Base-by-base conservation (phyloP, 2,329 filamentous ascomycete species). In the Talaromyces sp. region DNA sequence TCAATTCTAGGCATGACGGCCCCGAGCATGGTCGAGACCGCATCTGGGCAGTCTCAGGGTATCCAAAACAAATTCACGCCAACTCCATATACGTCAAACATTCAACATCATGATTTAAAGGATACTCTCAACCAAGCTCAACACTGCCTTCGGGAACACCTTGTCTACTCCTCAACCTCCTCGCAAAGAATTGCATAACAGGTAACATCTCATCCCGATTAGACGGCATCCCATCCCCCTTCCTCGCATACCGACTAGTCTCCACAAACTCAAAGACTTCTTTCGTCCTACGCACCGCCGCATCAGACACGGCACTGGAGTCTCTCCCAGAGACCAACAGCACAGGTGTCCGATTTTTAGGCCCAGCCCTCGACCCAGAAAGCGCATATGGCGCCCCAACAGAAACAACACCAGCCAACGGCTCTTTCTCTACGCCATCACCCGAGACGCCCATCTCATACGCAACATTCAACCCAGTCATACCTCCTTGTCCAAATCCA, bases 131-230 rank as follows among this genome's bases (percentile, higher is more conserved):
- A 20, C 64, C 64, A 60, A 79, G 62, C 58, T 79, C 75, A 32
- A 78, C 63, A 62, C 72, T 74, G 2, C 74, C 77, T 57, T 75
- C 75, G 0, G 75, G 77, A 36, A 78, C 75, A 29, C 76, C 76
- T 48, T 72, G 67, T 52, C 70, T 67, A 65, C 75, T 79, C 52
- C 69, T 67, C 54, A 79, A 60, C 44, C 72, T 64, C 32, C 74
- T 65, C 19, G 73, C 75, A 61, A 79, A 82, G 69, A 86, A 97
- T 66, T 88, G 84, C 91, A 97, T 97, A 55, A 97, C 82, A 0
- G 92, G 91, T 65, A 92, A 68, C 82, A 95, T 92, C 79, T 97
- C 92, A 10, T 95, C 91, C 48, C 88, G 80, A 68, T 81, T 87
- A 41, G 80, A 77, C n/a, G 91, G 91, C 92, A 97, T 96, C 1